Conservation (phyloP, 495 filamentous ascomycete species). For the Hypoxylon lienhwacheense region DNA sequence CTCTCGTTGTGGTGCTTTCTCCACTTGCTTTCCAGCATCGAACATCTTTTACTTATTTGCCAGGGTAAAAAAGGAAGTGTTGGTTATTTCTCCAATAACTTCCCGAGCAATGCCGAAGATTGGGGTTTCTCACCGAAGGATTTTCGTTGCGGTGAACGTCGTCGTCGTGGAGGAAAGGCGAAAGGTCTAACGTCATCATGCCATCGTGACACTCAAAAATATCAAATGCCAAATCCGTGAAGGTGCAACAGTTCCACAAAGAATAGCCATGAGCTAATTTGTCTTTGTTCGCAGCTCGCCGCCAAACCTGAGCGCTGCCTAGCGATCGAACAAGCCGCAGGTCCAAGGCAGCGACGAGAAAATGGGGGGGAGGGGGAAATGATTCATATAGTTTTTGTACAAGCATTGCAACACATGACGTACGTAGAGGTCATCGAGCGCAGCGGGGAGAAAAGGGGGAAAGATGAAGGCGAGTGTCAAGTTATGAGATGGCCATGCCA, state of each 20-base stretch:
- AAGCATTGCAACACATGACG: neutral
- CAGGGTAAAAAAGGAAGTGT: too few species aligned
- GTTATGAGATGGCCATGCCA: conserved; percentile 58
- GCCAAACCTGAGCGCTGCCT: neutral
- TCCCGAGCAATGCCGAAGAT: conserved; percentile 13
- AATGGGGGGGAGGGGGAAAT: neutral
- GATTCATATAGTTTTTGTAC: neutral
- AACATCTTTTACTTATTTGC: neutral
- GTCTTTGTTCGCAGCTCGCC: neutral
- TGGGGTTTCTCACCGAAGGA: conserved; percentile 1
- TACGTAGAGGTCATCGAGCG: neutral
- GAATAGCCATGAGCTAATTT: neutral
- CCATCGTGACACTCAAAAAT: conserved; percentile 18
- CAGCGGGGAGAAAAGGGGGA: neutral
- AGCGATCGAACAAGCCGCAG: too few species aligned
- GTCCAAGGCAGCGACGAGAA: neutral
- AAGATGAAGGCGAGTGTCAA: neutral
- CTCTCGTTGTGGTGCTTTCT: neutral
- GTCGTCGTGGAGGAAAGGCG: neutral
- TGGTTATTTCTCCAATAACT: neutral
- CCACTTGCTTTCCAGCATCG: neutral
- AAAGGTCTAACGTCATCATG: conserved; percentile 18
- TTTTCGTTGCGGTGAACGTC: conserved; percentile 1
- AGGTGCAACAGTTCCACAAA: conserved; percentile 24
- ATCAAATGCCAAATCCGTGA: conserved; percentile 19